phyloP scores from a whole-genome alignment of 257 asterid species.

The Solanum verrucosum region DNA sequence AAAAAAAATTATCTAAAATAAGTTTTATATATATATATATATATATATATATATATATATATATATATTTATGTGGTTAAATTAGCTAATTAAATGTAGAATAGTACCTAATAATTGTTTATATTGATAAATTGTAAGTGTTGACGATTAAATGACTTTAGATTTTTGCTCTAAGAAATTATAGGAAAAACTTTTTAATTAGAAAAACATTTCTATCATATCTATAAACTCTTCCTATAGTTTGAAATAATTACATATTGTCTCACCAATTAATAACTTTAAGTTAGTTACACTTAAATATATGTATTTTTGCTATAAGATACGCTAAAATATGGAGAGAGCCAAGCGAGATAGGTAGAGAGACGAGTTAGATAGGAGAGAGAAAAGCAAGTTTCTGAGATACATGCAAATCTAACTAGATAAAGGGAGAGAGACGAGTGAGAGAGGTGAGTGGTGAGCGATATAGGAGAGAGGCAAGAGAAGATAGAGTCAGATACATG shows the following conservation, averaged over 20 bases:
- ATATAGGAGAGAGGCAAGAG: background rate
- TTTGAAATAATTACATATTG: no score
- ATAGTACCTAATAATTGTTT: no score
- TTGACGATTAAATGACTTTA: no score
- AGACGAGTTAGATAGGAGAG: background rate
- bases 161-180: background rate
- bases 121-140: background rate
- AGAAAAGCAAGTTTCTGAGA: background rate
- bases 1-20: no score
- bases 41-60: no score
- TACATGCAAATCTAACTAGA: background rate
- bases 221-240: no score
- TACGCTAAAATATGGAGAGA: background rate
- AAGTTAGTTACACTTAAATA: no score
- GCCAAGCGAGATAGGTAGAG: background rate
- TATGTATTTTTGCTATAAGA: no score
- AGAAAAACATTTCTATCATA: background rate
- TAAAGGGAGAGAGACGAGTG: background rate
- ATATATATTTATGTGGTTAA: background rate
- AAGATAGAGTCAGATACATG: background rate
- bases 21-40: background rate
- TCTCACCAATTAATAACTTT: background rate
- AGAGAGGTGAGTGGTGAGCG: background rate
- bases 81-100: background rate
- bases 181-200: background rate